phyloP scores from a whole-genome alignment of 2,329 filamentous ascomycete genomes.

The Aspergillus melleus region DNA sequence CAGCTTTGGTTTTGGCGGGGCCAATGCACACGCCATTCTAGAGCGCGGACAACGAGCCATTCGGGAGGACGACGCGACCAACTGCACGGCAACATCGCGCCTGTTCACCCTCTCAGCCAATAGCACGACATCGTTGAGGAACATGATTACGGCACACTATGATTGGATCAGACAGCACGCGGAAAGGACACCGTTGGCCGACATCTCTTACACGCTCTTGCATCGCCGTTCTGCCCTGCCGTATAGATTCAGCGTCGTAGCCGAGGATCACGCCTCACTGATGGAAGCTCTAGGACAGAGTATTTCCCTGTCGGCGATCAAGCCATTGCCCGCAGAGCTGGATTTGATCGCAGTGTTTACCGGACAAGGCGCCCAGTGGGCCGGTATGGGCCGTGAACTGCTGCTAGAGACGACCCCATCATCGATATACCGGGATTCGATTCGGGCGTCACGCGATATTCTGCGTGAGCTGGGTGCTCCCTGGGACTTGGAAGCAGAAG shows the following conservation, averaged over 20 bases:
- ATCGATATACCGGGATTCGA: not conserved
- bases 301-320: not conserved
- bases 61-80: not conserved
- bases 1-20: constrained; percentile 11
- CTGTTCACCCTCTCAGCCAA: constrained; percentile 10
- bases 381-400: constrained; percentile 36
- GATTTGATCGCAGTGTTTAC: constrained; percentile 6
- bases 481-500: not conserved
- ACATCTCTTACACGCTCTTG: too few species aligned
- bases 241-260: too few species aligned
- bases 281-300: not conserved
- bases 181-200: too few species aligned
- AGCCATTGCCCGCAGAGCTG: not conserved
- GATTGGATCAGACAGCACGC: too few species aligned
- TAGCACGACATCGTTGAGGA: too few species aligned
- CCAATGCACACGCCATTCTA: constrained; percentile 11
- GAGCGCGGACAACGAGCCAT: not conserved
- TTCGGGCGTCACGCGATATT: not conserved
- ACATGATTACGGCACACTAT: too few species aligned
- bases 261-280: not conserved
- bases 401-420: not conserved
- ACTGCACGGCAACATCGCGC: constrained; percentile 16
- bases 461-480: not conserved
- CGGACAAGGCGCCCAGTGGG: constrained; percentile 39
- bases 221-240: too few species aligned